Evolutionary conservation across 2,329 filamentous ascomycete species (phyloP), one percentile per base, ranked within the genome.

Genomic region (Emericellopsis atlantica): DNA sequence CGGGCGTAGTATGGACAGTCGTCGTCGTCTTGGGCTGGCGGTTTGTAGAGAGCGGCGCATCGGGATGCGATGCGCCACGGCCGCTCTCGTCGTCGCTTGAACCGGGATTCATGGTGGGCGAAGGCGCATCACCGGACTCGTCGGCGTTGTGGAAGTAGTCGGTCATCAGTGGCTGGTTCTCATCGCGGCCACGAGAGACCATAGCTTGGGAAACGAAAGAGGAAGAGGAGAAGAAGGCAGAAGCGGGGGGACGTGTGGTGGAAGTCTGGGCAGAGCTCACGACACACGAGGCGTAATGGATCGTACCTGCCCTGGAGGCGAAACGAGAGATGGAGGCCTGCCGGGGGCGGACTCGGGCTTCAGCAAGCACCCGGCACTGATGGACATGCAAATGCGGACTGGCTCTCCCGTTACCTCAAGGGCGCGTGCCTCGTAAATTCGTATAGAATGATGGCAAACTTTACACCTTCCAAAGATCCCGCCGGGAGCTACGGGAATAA

Each of bases 81-180:
- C 26, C 32, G 21, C 23, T 9, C 16, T 36, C 34, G 34, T 36
- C 11, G 34, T 36, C n/a, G 16, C 15, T 29, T 12, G 12, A 6
- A 9, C 9, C 12, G 26, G 26, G 12, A 9, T 29, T 14, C 32
- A 21, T 35, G 18, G 8, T 15, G 24, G 23, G n/a, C 9, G 24
- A 8, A 33, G 5, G 6, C 5, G 14, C 24, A 11, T 9, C 37
- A 14, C 11, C 12, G 47, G 48, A 45, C 39, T 47, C 42, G 40
- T 51, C 47, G 40, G 60, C 51, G 48, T 50, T 52, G 45, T 52
- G 53, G 40, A 61, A 54, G 44, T 51, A 45, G 43, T 55, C 54
- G 35, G 54, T 56, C 59, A 66, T 59, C 49, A 65, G 58, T 44
- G 61, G 61, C 50, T 59, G 54, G 40, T 66, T 60, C 47, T 55